These are phyloP conservation scores for Cyclanthera cordifolia DNA, from an alignment of 306 rosid species.

Conservation along the genomic window DNA sequence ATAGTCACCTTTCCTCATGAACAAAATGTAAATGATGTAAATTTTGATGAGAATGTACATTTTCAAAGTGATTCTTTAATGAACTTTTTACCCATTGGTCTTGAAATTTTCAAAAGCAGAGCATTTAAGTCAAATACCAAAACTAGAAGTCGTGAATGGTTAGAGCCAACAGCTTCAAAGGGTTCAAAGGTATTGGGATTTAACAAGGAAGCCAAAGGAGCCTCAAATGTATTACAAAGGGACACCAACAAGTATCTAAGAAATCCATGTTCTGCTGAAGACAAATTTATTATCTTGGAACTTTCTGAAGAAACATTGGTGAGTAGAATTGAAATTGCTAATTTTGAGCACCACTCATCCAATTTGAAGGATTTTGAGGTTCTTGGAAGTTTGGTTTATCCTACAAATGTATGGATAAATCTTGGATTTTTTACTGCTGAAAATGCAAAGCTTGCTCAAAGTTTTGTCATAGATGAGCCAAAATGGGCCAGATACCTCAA, in stretches of 20 bases:
- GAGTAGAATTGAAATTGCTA: constrained; percentile 68
- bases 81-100: constrained; percentile 60
- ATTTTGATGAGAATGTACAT: constrained; percentile 19
- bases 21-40: constrained; percentile 16
- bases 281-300: constrained; percentile 64
- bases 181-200: constrained; percentile 88
- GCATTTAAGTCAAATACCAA: constrained; percentile 52
- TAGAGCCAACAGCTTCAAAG: constrained; percentile 82
- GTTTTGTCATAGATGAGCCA: constrained; percentile 66
- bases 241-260: constrained; percentile 34
- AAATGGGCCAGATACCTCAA: constrained; percentile 90
- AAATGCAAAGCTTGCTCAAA: constrained; percentile 65
- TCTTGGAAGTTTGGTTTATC: constrained; percentile 68
- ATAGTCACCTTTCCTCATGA: constrained; percentile 15
- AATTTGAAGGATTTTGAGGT: constrained; percentile 73
- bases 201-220: constrained; percentile 95
- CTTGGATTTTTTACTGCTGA: constrained; percentile 76
- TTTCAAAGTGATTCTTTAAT: constrained; percentile 37
- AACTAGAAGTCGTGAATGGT: constrained; percentile 42
- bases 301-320: constrained; percentile 93
- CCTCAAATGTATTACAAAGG: too few species aligned
- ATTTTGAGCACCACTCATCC: constrained; percentile 86
- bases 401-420: constrained; percentile 68
- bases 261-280: constrained; percentile 86
- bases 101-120: constrained; percentile 79